Evolutionary conservation across 2,329 filamentous ascomycete species (phyloP), one percentile per base, ranked within the genome.

Genomic region (Hymenoscyphus fructigenus): DNA sequence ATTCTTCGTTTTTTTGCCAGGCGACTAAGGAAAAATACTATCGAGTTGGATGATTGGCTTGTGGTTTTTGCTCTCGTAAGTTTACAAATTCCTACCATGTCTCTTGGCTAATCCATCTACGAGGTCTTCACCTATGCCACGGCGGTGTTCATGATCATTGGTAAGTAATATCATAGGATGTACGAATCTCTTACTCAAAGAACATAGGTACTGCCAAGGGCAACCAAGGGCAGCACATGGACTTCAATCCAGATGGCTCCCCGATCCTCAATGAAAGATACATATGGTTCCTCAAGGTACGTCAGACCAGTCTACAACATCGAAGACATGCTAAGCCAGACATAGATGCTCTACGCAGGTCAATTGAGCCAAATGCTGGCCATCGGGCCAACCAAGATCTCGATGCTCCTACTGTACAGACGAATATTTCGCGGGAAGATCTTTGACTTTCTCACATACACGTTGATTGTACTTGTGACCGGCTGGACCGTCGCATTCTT

Each of bases 1-100:
- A 26, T 20, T 20, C 26, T 60, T 26, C 26, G 59, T 0, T 60
- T 60, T 20, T 17, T 50, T 17, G 44, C 38, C 7, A 26, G 59
- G 28, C 38, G 59, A 23, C 29, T 50, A 15, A 28, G 44, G 17
- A 60, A 50, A 23, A 32, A 50, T 15, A 29, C 26, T 12, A 28
- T 60, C 14, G n/a, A 50, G 59, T 28, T 29, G 26, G 59, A 60
- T 50, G 59, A 60, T 53, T 60, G 59, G 59, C 41, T 60, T n/a
- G 47, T 60, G 9, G 20, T 60, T 34, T 44, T 44, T 20, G 59
- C 59, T 32, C 32, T 60, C 14, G 59, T 60, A 20, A 36, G 59
- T 60, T 23, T 34, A 26, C 20, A 59, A 14, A 15, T 2, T 20
- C 9, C 10, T 1, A 7, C 15, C 38, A 17, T 26, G 26, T 9